Evolutionary conservation across 345 rosid species (phyloP), one percentile per base, ranked within the genome.

Genomic region (Arabis alpina): DNA sequence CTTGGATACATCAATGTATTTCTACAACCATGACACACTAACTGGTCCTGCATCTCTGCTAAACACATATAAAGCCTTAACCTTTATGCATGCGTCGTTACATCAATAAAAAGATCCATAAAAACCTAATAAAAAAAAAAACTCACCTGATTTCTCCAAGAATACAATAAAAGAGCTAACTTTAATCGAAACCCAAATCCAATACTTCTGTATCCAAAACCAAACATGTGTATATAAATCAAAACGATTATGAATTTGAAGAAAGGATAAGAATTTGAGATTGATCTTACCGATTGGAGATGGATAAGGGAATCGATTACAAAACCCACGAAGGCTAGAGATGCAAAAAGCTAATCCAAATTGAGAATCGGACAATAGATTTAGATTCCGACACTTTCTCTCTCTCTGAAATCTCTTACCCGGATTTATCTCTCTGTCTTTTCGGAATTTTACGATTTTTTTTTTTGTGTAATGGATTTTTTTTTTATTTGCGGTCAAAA

Each of bases 41-140:
- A 71, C 80, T 88, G 97, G 77, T 90, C 84, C 90, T 92, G 97
- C 98, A 92, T 92, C 58, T 66, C 97, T 92, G 37, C 37, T 34
- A 34, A 34, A 1, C 1, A 34, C 7, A 32, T 0, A 5, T 5
- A 32, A 32, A 54, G 6, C 58, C 23, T 11, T 15, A 34, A 10
- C 28, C 43, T 52, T 28, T 40, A 15, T 63, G 19, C 43, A 68
- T 34, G 32, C 5, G 19, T 16, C 34, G 45, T 10, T 41, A 11
- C 16, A 27, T 30, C 9, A 23, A 44, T 8, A 1, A 34, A 34
- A 8, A 56, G 27, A 66, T 49, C 45, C 16, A 73, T 32, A 8
- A 49, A 28, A 19, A 24, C 63, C 32, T 24, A 37, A 16, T 3
- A 14, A 7, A 40, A 14, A 45, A 10, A 44, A 68, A 40, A 14